phyloP scores from a whole-genome alignment of 345 rosid species.

The Salix arbutifolia region DNA sequence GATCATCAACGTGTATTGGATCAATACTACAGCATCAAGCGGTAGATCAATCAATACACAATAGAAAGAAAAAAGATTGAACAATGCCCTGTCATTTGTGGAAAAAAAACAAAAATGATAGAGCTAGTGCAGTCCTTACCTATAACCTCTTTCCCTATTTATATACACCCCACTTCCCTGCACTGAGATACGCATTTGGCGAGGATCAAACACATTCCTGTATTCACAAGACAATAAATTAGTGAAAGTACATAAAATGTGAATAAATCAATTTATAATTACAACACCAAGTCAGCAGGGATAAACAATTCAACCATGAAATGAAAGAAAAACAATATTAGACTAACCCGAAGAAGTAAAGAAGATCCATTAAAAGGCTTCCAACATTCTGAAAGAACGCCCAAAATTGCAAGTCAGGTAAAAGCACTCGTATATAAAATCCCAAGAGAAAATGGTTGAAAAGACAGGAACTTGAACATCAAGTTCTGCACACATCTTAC shows the following conservation, averaged over 20 bases:
- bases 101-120: neutral
- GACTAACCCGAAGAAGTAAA: conserved; percentile 95
- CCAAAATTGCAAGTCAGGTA: conserved; percentile 13
- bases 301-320: conserved; percentile 1
- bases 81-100: neutral
- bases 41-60: conserved; percentile 18
- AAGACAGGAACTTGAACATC: neutral
- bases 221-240: conserved; percentile 18
- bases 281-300: neutral
- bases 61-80: conserved; percentile 7
- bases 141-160: conserved; percentile 83
- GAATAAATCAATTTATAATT: neutral
- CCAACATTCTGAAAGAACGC: conserved; percentile 72
- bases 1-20: conserved; percentile 95
- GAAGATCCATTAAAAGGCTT: conserved; percentile 93
- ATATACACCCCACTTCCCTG: conserved; percentile 88
- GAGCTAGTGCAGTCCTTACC: conserved; percentile 42
- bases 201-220: conserved; percentile 98
- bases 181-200: conserved; percentile 91
- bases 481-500: too few relatives aligned
- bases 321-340: conserved; percentile 5
- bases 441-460: neutral
- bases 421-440: neutral
- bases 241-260: neutral
- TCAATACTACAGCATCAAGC: conserved; percentile 58